Percentiles rank a stretch among this genome's conserved stretches.
Evolutionary conservation across 208 protist species (phyloP).

Genomic region (Trypanosoma platydactyli): DNA sequence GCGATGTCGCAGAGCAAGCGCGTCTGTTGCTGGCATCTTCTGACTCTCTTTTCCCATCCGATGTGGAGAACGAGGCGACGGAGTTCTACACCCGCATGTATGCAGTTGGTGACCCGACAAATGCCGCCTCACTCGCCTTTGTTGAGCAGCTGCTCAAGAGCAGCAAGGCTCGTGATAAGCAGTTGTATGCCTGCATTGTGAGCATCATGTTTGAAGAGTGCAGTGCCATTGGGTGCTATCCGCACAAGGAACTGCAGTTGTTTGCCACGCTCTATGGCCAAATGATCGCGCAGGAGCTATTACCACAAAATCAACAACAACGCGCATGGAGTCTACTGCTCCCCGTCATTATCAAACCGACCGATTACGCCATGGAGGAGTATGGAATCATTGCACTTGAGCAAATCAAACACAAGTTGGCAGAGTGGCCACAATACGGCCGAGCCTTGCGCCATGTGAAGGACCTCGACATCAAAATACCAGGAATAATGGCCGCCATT

Average conservation of each 20-base stretch:
- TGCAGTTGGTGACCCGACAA: constrained; percentile 41
- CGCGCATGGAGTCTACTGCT: constrained; percentile 85
- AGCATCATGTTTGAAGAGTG: constrained; percentile 88
- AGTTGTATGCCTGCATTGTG: constrained; percentile 86
- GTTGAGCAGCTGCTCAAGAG: constrained; percentile 69
- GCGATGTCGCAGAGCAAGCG: constrained; percentile 71
- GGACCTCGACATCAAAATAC: constrained; percentile 87
- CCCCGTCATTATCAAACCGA: constrained; percentile 90
- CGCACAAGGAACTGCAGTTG: constrained; percentile 77
- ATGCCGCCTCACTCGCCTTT: constrained; percentile 46
- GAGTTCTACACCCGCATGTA: constrained; percentile 89
- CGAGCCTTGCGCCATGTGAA: constrained; percentile 77
- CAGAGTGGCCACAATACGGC: constrained; percentile 96
- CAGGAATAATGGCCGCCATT: constrained; percentile 88
- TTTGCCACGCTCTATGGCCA: constrained; percentile 84
- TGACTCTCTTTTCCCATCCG: constrained; percentile 77
- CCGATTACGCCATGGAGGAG: constrained; percentile 91
- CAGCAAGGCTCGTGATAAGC: constrained; percentile 62
- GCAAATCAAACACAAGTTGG: constrained; percentile 92
- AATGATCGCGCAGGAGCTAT: constrained; percentile 78
- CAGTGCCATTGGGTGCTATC: constrained; percentile 68
- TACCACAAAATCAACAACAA: constrained; percentile 75
- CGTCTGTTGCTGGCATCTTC: constrained; percentile 67
- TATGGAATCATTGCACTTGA: constrained; percentile 96
- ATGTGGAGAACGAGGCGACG: constrained; percentile 82